Conservation (phyloP, 345 rosid species). For the Linum tenue region DNA sequence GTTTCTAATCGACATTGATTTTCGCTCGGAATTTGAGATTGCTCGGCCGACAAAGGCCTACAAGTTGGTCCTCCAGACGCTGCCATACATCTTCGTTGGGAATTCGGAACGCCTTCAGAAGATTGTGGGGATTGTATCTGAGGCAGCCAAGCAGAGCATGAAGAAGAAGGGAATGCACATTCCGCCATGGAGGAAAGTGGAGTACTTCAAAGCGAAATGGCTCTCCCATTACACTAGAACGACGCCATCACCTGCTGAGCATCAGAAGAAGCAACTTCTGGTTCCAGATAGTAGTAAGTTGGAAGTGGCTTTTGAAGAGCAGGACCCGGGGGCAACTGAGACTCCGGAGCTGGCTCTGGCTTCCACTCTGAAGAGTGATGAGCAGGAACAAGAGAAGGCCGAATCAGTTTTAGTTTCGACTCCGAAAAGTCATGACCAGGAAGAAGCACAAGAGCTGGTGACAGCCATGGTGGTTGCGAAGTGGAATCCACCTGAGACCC, state of each 20-base stretch:
- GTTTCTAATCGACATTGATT: constrained; percentile 69
- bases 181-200: constrained; percentile 91
- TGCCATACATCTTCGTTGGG: constrained; percentile 83
- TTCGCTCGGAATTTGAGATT: constrained; percentile 91
- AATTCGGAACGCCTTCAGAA: constrained; percentile 70
- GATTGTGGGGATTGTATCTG: constrained; percentile 68
- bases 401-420: constrained; percentile 12
- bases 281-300: neutral
- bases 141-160: constrained; percentile 80
- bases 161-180: constrained; percentile 90
- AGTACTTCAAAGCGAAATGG: constrained; percentile 89
- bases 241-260: neutral
- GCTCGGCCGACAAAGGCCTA: constrained; percentile 70
- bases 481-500: constrained; percentile 40
- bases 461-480: constrained; percentile 5
- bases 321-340: constrained; percentile 8
- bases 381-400: constrained; percentile 13
- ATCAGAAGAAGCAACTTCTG: constrained; percentile 3
- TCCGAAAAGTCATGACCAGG: constrained; percentile 16
- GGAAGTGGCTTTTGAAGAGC: neutral
- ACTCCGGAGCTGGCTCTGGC: constrained; percentile 6
- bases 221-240: constrained; percentile 50
- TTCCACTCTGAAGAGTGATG: constrained; percentile 9
- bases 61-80: constrained; percentile 58
- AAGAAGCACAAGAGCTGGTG: constrained; percentile 11